phyloP scores from a whole-genome alignment of 148 eudicot species.

The Fagopyrum esculentum region DNA sequence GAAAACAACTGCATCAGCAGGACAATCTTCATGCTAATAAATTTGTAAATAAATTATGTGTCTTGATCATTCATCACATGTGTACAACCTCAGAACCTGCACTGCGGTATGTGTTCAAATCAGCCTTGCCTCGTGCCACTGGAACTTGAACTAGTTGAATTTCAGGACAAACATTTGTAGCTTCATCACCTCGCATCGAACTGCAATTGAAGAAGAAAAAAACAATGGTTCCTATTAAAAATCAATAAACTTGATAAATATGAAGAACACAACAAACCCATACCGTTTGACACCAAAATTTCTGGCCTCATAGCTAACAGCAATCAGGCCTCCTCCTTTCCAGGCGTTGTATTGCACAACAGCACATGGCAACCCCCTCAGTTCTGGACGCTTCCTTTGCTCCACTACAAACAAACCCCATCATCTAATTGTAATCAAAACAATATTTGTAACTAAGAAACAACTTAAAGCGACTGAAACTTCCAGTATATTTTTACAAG shows the following conservation, averaged over 20 bases:
- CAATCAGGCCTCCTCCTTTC: conserved; percentile 94
- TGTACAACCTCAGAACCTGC: conserved; percentile 90
- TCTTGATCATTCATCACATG: neutral
- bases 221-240: conserved; percentile 7
- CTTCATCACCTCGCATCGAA: conserved; percentile 94
- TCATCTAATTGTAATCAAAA: neutral
- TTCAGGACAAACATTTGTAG: conserved; percentile 71
- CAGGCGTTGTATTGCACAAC: conserved; percentile 93
- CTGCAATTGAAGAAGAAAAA: conserved; percentile 26
- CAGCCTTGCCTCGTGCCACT: conserved; percentile 92
- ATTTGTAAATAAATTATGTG: neutral
- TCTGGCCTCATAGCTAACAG: conserved; percentile 94
- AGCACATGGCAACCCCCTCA: conserved; percentile 85
- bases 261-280: neutral
- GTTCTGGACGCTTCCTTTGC: conserved; percentile 68
- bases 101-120: conserved; percentile 67
- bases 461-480: neutral
- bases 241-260: conserved; percentile 5
- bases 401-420: conserved; percentile 42
- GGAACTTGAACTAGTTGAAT: conserved; percentile 92
- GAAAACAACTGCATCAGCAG: conserved; percentile 18
- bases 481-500: neutral
- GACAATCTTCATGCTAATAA: conserved; percentile 1
- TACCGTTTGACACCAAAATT: conserved; percentile 89
- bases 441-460: neutral